A percentile compares a stretch with the other conserved stretches of the same genome.
Conservation (phyloP, 1,284 basidiomycete species). For the Mycosarcoma maydis region DNA sequence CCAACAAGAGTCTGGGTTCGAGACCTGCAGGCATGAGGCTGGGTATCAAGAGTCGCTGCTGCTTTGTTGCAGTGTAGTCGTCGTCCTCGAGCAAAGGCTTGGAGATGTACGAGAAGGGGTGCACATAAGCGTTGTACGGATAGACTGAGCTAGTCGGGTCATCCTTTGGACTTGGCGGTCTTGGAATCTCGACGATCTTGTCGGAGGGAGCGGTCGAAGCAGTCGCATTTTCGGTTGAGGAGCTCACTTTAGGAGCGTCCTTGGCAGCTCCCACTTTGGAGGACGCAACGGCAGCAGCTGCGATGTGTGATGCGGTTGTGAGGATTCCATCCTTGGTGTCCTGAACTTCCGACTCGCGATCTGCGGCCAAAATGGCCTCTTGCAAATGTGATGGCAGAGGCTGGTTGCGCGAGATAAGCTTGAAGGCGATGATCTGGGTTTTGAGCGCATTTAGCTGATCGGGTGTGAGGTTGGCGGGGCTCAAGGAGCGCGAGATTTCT, state of each 20-base stretch:
- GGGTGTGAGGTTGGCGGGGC: constrained; percentile 71
- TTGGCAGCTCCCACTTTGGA: constrained; percentile 73
- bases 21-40: constrained; percentile 91
- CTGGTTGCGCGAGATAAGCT: constrained; percentile 79
- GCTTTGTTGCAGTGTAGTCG: constrained; percentile 72
- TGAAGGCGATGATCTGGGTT: constrained; percentile 89
- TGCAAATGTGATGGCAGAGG: constrained; percentile 84
- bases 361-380: constrained; percentile 73
- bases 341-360: constrained; percentile 59
- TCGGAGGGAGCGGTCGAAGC: constrained; percentile 31
- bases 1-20: constrained; percentile 87
- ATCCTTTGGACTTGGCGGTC: constrained; percentile 69
- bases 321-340: constrained; percentile 71
- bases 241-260: constrained; percentile 59
- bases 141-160: constrained; percentile 84
- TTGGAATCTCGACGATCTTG: constrained; percentile 50
- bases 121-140: constrained; percentile 92
- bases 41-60: constrained; percentile 84
- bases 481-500: constrained; percentile 36
- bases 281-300: constrained; percentile 73
- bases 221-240: constrained; percentile 25
- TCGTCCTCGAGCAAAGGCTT: constrained; percentile 55
- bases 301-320: constrained; percentile 78
- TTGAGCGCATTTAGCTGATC: constrained; percentile 86
- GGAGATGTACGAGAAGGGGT: constrained; percentile 77